Evolutionary conservation across 2,329 filamentous ascomycete genomes (phyloP).

Genomic region (Colletotrichum karsti): DNA sequence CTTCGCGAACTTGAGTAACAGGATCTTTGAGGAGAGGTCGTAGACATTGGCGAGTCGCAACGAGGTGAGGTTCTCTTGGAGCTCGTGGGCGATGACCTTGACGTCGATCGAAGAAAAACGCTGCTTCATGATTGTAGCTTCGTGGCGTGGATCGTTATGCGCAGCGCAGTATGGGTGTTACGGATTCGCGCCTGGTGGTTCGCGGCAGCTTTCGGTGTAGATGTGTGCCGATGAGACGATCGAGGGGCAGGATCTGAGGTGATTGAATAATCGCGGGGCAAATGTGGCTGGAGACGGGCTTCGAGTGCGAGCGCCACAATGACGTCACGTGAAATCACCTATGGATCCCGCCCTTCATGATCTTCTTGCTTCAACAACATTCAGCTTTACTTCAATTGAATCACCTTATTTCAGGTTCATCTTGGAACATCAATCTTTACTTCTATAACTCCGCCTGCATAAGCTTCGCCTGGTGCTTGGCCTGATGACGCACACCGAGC

Average conservation of each 20-base stretch:
- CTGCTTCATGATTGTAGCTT: slow-evolving; percentile 72
- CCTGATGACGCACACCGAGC: slow-evolving; percentile 2
- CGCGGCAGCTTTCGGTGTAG: background rate
- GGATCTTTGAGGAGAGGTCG: slow-evolving; percentile 93
- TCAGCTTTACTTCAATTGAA: no score
- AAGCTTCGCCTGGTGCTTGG: background rate
- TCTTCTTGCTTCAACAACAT: no score
- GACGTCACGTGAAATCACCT: slow-evolving; percentile 30
- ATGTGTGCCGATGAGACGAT: background rate
- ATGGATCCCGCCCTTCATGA: no score
- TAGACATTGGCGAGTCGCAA: slow-evolving; percentile 94
- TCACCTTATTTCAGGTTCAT: no score
- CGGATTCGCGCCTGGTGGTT: background rate
- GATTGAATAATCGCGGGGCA: slow-evolving; percentile 28
- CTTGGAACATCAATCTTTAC: background rate
- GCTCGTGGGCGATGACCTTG: slow-evolving; percentile 92
- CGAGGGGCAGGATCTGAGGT: slow-evolving; percentile 27
- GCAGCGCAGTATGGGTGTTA: background rate
- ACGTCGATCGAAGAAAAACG: slow-evolving; percentile 83
- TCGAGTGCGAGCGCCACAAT: slow-evolving; percentile 8
- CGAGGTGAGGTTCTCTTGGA: slow-evolving; percentile 77
- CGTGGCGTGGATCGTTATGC: background rate
- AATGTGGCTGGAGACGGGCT: slow-evolving; percentile 26
- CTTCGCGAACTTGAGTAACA: slow-evolving; percentile 94
- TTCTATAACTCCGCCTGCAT: background rate